A percentile compares a stretch with the other conserved stretches of the same genome.
Evolutionary conservation across 2,329 filamentous ascomycete genomes (phyloP).

Genomic region (Colletotrichum magnum): DNA sequence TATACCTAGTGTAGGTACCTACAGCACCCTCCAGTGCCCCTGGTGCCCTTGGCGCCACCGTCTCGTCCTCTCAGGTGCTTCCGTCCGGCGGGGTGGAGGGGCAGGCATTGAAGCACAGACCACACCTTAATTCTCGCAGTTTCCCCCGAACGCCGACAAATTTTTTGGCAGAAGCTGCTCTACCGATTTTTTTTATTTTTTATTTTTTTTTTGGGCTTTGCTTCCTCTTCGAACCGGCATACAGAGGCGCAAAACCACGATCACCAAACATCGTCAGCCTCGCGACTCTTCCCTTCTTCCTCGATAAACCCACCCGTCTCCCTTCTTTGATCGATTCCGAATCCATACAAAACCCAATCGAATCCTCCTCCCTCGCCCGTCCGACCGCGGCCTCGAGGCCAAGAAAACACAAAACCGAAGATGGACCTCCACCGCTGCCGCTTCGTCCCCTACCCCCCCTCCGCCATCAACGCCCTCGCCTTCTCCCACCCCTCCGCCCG

Average conservation of each 20-base stretch:
- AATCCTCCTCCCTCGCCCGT: slow-evolving; percentile 14
- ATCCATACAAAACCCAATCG: slow-evolving; percentile 13
- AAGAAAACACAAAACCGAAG: slow-evolving; percentile 23
- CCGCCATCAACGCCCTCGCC: slow-evolving; percentile 93
- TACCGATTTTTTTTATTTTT: slow-evolving; percentile 24
- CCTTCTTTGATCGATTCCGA: neutral
- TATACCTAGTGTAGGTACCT: too few species aligned
- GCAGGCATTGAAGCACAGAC: slow-evolving; percentile 45
- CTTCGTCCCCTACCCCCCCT: slow-evolving; percentile 92
- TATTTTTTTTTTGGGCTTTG: too few species aligned
- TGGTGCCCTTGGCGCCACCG: slow-evolving; percentile 21
- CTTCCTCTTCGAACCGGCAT: slow-evolving; percentile 1
- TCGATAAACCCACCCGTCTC: too few species aligned
- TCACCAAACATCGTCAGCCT: slow-evolving; percentile 28
- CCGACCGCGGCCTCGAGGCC: slow-evolving; percentile 27
- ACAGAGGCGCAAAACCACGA: slow-evolving; percentile 12
- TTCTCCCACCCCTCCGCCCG: slow-evolving; percentile 82
- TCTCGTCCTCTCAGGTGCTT: slow-evolving; percentile 36
- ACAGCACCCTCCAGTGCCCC: neutral
- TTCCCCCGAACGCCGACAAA: slow-evolving; percentile 44
- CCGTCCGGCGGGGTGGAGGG: slow-evolving; percentile 41
- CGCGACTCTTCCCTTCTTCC: neutral
- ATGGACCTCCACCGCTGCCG: slow-evolving; percentile 99
- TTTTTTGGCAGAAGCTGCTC: slow-evolving; percentile 38
- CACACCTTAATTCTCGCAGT: slow-evolving; percentile 46